phyloP scores from a whole-genome alignment of 257 asterid species.

The Nicotiana knightiana region DNA sequence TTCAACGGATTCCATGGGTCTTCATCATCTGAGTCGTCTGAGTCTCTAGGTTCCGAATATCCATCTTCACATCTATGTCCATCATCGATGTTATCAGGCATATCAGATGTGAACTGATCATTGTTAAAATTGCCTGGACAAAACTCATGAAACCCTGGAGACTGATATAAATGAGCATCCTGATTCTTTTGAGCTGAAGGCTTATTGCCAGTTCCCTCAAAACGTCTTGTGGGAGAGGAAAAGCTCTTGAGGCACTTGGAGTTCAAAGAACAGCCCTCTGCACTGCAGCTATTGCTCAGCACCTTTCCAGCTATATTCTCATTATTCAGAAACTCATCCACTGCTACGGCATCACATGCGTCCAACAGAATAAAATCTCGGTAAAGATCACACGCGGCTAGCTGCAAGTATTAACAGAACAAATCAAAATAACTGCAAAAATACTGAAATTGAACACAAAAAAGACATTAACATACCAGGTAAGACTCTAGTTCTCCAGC shows the following conservation, averaged over 20 bases:
- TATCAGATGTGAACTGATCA: slow-evolving; percentile 16
- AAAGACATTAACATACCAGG: slow-evolving; percentile 49
- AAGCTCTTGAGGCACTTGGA: slow-evolving; percentile 50
- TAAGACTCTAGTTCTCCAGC: slow-evolving; percentile 93
- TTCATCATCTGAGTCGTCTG: slow-evolving; percentile 28
- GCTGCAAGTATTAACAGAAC: slow-evolving; percentile 41
- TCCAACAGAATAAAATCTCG: slow-evolving; percentile 84
- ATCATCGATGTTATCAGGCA: slow-evolving; percentile 31
- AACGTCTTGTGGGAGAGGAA: slow-evolving; percentile 48
- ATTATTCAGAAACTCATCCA: slow-evolving; percentile 45
- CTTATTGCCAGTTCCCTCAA: slow-evolving; percentile 47
- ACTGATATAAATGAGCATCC: slow-evolving; percentile 30
- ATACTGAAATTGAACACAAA: not conserved
- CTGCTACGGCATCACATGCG: slow-evolving; percentile 60
- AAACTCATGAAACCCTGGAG: slow-evolving; percentile 27
- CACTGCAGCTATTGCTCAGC: slow-evolving; percentile 16
- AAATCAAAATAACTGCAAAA: slow-evolving; percentile 6
- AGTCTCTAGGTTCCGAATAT: slow-evolving; percentile 38
- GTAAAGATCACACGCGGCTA: slow-evolving; percentile 75
- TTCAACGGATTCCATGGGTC: slow-evolving; percentile 96
- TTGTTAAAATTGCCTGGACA: slow-evolving; percentile 18
- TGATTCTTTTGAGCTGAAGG: slow-evolving; percentile 42
- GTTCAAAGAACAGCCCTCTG: not conserved
- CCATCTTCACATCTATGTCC: slow-evolving; percentile 39
- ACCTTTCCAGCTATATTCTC: slow-evolving; percentile 40